These are phyloP conservation scores for Aspergillus sp. DNA, from an alignment of 2,329 filamentous ascomycete species.

Conservation along the genomic window DNA sequence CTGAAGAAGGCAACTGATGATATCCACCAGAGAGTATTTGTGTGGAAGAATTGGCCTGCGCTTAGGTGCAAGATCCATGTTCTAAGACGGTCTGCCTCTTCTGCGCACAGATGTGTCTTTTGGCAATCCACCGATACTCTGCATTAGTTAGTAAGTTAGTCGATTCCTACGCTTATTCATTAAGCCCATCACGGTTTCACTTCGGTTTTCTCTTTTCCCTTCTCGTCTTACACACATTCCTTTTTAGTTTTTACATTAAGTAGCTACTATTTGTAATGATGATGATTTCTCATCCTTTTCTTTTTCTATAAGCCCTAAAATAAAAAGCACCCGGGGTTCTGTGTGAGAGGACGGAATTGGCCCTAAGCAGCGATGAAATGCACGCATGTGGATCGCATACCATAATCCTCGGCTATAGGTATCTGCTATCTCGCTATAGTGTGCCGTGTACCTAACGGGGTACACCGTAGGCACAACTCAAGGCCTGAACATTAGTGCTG, in stretches of 20 bases:
- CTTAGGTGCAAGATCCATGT: not conserved
- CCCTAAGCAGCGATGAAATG: not conserved
- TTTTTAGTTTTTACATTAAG: not conserved
- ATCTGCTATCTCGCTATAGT: not conserved
- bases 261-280: not conserved
- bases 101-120: not conserved
- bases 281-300: not conserved
- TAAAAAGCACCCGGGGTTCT: not conserved
- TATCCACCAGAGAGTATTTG: not conserved
- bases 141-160: slow-evolving; percentile 4
- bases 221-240: not conserved
- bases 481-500: not conserved
- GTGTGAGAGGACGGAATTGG: not conserved
- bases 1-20: not conserved
- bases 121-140: not conserved
- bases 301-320: not conserved
- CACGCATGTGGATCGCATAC: not conserved
- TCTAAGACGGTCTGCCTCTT: not conserved
- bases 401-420: not conserved
- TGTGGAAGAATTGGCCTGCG: not conserved
- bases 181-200: not conserved
- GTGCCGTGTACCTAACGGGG: not conserved
- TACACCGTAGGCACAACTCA: not conserved
- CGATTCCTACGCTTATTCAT: not conserved
- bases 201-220: not conserved